These are phyloP conservation scores for Verticillium longisporum DNA, from an alignment of 2,329 filamentous ascomycete genomes.

Conservation along the genomic window DNA sequence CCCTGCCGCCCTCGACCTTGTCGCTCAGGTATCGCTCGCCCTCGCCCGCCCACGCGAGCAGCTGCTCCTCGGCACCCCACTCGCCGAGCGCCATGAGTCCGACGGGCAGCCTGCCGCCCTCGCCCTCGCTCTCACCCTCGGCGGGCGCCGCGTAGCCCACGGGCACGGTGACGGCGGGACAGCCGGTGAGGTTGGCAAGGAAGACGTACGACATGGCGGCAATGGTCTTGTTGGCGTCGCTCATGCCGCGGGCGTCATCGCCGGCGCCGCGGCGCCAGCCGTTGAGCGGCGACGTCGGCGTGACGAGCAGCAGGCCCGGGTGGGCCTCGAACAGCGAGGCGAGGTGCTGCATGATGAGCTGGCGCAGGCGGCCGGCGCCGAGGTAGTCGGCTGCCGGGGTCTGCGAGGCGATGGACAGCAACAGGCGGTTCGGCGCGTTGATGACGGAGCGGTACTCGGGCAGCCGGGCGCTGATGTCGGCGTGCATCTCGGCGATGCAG, in stretches of 20 bases:
- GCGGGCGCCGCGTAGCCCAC: constrained; percentile 61
- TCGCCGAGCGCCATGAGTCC: constrained; percentile 58
- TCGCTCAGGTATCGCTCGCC: constrained; percentile 49
- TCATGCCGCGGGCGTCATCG: constrained; percentile 64
- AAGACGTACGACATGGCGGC: constrained; percentile 80
- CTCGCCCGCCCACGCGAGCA: constrained; percentile 54
- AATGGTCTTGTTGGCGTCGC: constrained; percentile 66
- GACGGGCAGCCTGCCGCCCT: constrained; percentile 42
- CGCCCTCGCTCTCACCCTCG: constrained; percentile 33
- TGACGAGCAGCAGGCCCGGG: constrained; percentile 71
- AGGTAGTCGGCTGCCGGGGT: constrained; percentile 65
- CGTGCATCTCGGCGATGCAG: constrained; percentile 65
- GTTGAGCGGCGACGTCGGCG: constrained; percentile 67
- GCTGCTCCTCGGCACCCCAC: constrained; percentile 59
- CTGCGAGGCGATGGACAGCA: constrained; percentile 58
- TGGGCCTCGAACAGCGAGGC: constrained; percentile 62
- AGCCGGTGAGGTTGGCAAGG: constrained; percentile 75
- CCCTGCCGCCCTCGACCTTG: constrained; percentile 38
- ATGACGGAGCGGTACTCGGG: constrained; percentile 39
- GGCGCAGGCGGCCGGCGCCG: constrained; percentile 65
- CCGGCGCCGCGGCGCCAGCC: constrained; percentile 61
- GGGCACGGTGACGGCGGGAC: constrained; percentile 67
- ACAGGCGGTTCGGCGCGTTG: constrained; percentile 57
- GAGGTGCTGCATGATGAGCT: constrained; percentile 72
- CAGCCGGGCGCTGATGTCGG: constrained; percentile 19